Percentiles rank a stretch among this genome's conserved stretches.
phyloP scores from a whole-genome alignment of 345 rosid genomes.

The Dovyalis caffra region DNA sequence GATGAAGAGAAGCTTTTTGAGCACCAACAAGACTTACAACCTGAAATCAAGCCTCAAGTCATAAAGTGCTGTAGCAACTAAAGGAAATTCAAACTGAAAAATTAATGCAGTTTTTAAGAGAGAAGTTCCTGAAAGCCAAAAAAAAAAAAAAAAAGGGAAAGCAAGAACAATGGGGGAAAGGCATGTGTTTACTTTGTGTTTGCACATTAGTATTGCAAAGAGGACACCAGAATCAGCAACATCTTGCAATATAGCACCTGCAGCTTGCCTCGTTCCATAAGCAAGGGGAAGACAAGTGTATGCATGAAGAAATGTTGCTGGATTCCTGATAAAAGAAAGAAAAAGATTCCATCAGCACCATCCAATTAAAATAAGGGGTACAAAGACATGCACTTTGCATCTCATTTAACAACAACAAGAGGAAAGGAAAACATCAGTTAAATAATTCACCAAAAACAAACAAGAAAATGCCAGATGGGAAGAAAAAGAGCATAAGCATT shows the following conservation, averaged over 20 bases:
- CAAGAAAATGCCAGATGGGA: not conserved
- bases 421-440: not conserved
- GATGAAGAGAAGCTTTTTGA: conserved; percentile 96
- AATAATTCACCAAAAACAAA: not conserved
- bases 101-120: not conserved
- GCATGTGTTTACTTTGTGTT: conserved; percentile 55
- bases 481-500: not conserved
- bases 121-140: not conserved
- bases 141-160: not conserved
- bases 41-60: conserved; percentile 41
- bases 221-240: conserved; percentile 85
- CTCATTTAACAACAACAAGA: not conserved
- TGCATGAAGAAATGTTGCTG: conserved; percentile 93
- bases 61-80: conserved; percentile 14
- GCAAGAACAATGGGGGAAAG: not conserved
- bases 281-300: conserved; percentile 96
- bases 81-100: conserved; percentile 1
- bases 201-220: conserved; percentile 83
- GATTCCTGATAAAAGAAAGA: conserved; percentile 56
- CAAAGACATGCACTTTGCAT: not conserved
- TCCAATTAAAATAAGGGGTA: not conserved
- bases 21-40: conserved; percentile 96
- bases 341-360: conserved; percentile 5
- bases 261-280: conserved; percentile 74
- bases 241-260: conserved; percentile 87